Evolutionary conservation across 331 rosid species (phyloP), one percentile per base, ranked within the genome.

Genomic region (Malus hybrid): DNA sequence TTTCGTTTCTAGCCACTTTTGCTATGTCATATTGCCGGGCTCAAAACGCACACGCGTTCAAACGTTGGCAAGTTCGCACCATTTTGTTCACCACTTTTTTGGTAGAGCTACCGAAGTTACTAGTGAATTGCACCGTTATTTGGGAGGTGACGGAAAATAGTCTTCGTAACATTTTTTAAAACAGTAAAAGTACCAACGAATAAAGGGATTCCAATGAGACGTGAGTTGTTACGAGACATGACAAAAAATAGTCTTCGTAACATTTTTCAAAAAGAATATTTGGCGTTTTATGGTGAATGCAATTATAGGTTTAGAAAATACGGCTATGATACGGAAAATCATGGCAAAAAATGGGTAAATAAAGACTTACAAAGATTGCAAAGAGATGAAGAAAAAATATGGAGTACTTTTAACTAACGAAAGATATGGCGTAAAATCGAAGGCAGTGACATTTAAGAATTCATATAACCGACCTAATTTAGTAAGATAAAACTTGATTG

Each of bases 321-420:
- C 0, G 44, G 2, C 0, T 2, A 39, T 39, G 12, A 39, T 1
- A 39, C 12, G 44, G 12, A 9, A 0, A 9, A 1, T 39, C 12
- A 39, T 9, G 12, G 0, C 0, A 39, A 36, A 36, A 39, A 0
- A 0, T 24, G 0, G 12, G 4, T 39, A 39, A 39, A 9, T 39
- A 39, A 39, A 39, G 44, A 9, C 3, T 39, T 39, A 2, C 0
- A 39, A 39, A 9, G 44, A 2, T 10, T 39, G 46, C 1, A 39
- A 39, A 39, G 4, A 39, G 12, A 39, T 0, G 46, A 39, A 9
- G 10, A 3, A 39, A 39, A 39, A 39, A 9, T 39, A 39, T 39
- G 12, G 12, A 39, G 46, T 9, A 36, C 1, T 9, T 36, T 0
- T 1, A 36, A 1, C 0, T 39, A 39, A 39, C 4, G 4, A 0